Percentiles rank a stretch among this genome's conserved stretches.
Evolutionary conservation across 495 filamentous ascomycete species (phyloP).

Genomic region (Viridothelium virens): DNA sequence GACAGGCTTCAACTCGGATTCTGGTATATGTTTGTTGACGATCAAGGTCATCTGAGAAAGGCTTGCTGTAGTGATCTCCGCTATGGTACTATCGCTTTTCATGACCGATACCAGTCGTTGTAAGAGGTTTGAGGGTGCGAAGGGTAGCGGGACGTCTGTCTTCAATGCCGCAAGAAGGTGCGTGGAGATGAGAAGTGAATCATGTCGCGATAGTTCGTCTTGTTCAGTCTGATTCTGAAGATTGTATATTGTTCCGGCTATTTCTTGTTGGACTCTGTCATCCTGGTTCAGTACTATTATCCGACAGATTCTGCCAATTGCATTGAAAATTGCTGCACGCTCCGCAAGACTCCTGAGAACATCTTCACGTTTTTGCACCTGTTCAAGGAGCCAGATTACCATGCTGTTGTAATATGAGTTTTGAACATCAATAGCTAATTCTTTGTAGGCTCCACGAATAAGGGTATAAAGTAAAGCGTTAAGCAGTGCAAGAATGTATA

Average conservation of each 20-base stretch:
- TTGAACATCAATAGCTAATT: neutral
- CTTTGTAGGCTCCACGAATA: constrained; percentile 12
- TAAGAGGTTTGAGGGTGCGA: constrained; percentile 13
- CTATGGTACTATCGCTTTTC: constrained; percentile 15
- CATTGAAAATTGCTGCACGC: constrained; percentile 50
- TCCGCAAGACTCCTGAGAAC: constrained; percentile 29
- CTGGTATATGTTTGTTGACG: constrained; percentile 57
- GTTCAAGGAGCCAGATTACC: neutral
- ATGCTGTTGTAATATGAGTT: neutral
- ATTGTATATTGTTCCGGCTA: constrained; percentile 50
- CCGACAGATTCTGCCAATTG: constrained; percentile 56
- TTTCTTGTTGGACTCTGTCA: constrained; percentile 45
- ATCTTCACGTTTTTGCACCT: constrained; percentile 1
- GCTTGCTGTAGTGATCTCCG: constrained; percentile 39
- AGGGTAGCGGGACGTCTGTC: constrained; percentile 34
- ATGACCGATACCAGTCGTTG: constrained; percentile 31
- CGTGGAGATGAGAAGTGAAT: constrained; percentile 50
- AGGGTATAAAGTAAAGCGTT: constrained; percentile 60
- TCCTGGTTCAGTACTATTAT: constrained; percentile 52
- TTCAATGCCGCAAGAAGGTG: constrained; percentile 53
- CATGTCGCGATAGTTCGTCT: neutral
- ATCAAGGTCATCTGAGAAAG: constrained; percentile 57
- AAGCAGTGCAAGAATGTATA: constrained; percentile 54
- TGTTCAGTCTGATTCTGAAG: constrained; percentile 26
- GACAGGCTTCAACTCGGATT: constrained; percentile 36